phyloP scores from a whole-genome alignment of 352 stramenopile genomes.

The Globisporangium perplexum region DNA sequence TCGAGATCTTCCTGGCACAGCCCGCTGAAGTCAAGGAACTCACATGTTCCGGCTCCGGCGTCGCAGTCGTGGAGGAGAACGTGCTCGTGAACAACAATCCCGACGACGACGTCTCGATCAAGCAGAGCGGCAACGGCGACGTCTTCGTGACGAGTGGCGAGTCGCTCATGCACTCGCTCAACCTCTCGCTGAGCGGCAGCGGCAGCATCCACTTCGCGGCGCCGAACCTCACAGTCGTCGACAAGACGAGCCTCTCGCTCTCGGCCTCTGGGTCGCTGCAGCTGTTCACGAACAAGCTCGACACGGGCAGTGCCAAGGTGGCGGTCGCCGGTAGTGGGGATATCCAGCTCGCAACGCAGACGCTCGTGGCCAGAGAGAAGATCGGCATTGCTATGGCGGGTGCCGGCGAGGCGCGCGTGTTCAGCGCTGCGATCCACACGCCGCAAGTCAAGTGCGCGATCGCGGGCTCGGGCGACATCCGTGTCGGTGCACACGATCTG shows the following conservation, averaged over 20 bases:
- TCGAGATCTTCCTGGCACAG: constrained; percentile 20
- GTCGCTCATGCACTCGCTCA: constrained; percentile 16
- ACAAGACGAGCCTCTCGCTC: constrained; percentile 6
- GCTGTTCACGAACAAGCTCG: constrained; percentile 13
- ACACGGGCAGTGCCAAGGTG: constrained; percentile 6
- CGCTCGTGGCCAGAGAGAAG: constrained; percentile 5
- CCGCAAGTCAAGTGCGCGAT: constrained; percentile 9
- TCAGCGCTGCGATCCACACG: constrained; percentile 1
- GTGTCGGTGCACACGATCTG: constrained; percentile 13
- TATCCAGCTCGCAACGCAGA: constrained; percentile 13
- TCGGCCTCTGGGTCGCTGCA: constrained; percentile 14
- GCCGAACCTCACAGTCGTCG: constrained; percentile 7
- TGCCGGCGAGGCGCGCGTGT: constrained; percentile 9
- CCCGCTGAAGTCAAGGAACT: constrained; percentile 13
- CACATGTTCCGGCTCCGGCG: constrained; percentile 1
- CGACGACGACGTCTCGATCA: constrained; percentile 10
- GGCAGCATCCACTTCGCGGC: constrained; percentile 24
- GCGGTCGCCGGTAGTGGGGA: constrained; percentile 15
- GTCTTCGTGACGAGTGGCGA: constrained; percentile 15
- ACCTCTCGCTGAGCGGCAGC: constrained; percentile 18
- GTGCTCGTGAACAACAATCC: constrained; percentile 16
- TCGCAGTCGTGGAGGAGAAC: constrained; percentile 22
- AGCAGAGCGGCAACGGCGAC: constrained; percentile 16
- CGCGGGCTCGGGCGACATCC: constrained; percentile 19
- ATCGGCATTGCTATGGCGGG: constrained; percentile 11